Conservation (phyloP, 106 monocot species). For the Apostasia shenzhenica region DNA sequence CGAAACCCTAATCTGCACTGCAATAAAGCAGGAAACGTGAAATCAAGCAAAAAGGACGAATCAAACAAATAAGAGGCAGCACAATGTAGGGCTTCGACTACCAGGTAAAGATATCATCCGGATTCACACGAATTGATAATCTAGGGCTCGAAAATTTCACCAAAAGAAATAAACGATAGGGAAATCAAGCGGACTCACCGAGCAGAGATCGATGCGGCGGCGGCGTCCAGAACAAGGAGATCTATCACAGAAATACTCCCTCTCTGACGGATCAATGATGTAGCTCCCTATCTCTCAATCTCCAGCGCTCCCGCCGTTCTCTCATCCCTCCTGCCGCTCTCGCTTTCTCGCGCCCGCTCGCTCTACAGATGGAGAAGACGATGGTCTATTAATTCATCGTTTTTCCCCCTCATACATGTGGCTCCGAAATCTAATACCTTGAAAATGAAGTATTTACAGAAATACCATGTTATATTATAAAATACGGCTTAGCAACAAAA, state of each 20-base stretch:
- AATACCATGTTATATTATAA: too few species aligned
- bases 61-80: neutral
- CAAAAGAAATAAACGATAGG: neutral
- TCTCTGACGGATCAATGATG: neutral
- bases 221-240: neutral
- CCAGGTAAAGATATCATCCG: neutral
- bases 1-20: constrained; percentile 15
- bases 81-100: constrained; percentile 19
- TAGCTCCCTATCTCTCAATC: neutral
- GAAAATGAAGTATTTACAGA: too few species aligned
- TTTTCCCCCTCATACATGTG: too few species aligned
- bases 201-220: constrained; percentile 1
- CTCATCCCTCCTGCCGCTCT: neutral
- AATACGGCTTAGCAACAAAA: too few species aligned
- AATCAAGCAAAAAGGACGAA: constrained; percentile 2
- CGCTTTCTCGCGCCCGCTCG: neutral
- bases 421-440: too few species aligned
- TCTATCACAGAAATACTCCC: neutral
- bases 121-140: constrained; percentile 7
- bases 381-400: too few species aligned
- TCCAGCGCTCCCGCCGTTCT: neutral
- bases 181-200: constrained; percentile 5
- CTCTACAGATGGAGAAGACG: too few species aligned
- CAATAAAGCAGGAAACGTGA: neutral
- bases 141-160: constrained; percentile 1